Conservation (phyloP, 2,329 filamentous ascomycete species). For the Arthrobotrys musiformis region DNA sequence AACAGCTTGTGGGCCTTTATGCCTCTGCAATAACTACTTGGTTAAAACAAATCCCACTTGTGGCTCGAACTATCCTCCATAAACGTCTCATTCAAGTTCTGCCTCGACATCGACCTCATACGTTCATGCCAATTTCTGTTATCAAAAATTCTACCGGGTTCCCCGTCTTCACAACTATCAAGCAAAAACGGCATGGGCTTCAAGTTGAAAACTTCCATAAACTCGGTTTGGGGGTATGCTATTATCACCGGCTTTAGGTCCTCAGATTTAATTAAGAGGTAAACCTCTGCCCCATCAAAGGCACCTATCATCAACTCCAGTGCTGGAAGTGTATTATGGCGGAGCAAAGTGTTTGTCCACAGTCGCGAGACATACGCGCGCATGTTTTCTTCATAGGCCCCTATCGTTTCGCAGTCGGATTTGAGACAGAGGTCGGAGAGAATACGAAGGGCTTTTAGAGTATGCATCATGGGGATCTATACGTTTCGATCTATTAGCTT, state of each 20-base stretch:
- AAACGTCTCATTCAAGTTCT: neutral
- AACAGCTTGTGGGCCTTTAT: too few relatives aligned
- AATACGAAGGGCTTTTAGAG: neutral
- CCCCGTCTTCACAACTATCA: neutral
- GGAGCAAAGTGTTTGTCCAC: neutral
- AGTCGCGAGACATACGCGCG: neutral
- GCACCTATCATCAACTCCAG: neutral
- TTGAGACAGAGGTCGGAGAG: neutral
- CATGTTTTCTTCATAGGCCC: neutral
- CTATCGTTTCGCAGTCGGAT: conserved; percentile 5
- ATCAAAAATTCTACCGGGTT: conserved; percentile 1
- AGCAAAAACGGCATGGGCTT: neutral
- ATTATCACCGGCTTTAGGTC: neutral
- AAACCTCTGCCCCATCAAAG: neutral
- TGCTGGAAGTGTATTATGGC: neutral
- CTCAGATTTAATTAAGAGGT: neutral
- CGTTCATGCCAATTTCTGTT: conserved; percentile 8
- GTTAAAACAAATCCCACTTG: conserved; percentile 10
- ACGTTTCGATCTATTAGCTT: neutral
- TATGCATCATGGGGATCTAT: conserved; percentile 3
- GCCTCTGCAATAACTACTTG: too few relatives aligned
- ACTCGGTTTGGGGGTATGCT: neutral
- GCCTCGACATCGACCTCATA: neutral
- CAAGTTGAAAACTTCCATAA: neutral
- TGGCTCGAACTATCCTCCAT: neutral